These are phyloP conservation scores for Calonectria hawksworthii DNA, from an alignment of 2,329 filamentous ascomycete species.

Conservation along the genomic window DNA sequence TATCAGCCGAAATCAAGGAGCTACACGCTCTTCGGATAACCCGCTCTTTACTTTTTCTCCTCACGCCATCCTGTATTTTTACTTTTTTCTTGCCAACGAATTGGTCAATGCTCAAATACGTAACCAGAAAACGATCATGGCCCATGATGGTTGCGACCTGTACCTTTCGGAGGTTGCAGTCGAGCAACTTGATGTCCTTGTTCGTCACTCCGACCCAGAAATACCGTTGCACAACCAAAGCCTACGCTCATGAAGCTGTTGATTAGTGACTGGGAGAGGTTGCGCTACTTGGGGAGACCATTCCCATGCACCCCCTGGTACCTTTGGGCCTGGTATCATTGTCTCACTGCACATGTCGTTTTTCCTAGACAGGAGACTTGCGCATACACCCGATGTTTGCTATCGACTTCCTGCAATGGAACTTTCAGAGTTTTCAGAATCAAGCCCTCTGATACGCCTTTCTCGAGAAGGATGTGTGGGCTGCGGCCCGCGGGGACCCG, in stretches of 20 bases:
- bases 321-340: conserved; percentile 33
- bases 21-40: background rate
- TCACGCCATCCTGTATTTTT: background rate
- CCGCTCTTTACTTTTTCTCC: background rate
- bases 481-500: background rate
- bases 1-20: background rate
- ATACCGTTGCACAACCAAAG: conserved; percentile 35
- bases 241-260: conserved; percentile 32
- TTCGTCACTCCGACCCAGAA: conserved; percentile 6
- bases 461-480: background rate
- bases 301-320: conserved; percentile 19
- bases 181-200: conserved; percentile 12
- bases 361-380: conserved; percentile 20
- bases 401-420: background rate
- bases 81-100: background rate
- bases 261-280: conserved; percentile 34
- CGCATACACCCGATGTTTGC: conserved; percentile 29
- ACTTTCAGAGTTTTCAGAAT: conserved; percentile 3
- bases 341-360: conserved; percentile 34
- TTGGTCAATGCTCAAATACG: background rate
- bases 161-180: background rate
- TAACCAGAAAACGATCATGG: background rate
- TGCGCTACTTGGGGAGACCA: conserved; percentile 29
- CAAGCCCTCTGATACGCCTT: background rate
- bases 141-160: background rate